Evolutionary conservation across 768 basidiomycete species (phyloP).

Genomic region (Crassisporium funariophilum): DNA sequence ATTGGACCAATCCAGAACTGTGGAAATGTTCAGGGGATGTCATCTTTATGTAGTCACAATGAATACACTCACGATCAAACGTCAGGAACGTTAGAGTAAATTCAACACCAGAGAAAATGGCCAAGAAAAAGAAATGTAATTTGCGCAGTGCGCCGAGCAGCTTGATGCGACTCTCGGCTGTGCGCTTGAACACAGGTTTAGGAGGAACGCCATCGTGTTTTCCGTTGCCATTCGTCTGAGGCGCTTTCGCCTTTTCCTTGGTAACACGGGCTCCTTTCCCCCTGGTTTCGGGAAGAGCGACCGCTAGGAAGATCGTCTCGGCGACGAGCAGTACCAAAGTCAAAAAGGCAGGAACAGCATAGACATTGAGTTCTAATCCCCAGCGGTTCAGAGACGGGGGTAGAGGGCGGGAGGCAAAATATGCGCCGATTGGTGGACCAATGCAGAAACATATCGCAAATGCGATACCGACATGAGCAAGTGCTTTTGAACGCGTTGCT

Average conservation of each 20-base stretch:
- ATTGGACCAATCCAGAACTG: conserved; percentile 90
- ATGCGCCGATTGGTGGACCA: conserved; percentile 93
- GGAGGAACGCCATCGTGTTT: conserved; percentile 20
- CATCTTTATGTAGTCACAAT: background rate
- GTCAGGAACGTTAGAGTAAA: conserved; percentile 97
- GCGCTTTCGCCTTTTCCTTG: conserved; percentile 22
- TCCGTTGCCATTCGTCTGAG: conserved; percentile 21
- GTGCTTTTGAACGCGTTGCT: conserved; percentile 77
- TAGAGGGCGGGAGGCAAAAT: conserved; percentile 87
- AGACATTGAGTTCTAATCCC: conserved; percentile 79
- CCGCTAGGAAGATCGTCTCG: conserved; percentile 79
- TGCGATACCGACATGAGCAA: conserved; percentile 93
- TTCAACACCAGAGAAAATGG: conserved; percentile 92
- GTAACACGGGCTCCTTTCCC: conserved; percentile 37
- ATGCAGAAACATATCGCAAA: conserved; percentile 95
- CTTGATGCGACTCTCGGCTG: conserved; percentile 51
- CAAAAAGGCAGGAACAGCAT: conserved; percentile 85
- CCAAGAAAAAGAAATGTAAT: conserved; percentile 84
- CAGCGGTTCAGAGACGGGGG: conserved; percentile 57
- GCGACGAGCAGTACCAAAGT: conserved; percentile 74
- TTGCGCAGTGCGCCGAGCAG: conserved; percentile 61
- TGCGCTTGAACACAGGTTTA: conserved; percentile 29
- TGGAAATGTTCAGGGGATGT: background rate
- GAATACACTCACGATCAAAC: conserved; percentile 68
- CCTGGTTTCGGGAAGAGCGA: conserved; percentile 86